Evolutionary conservation across 2,329 filamentous ascomycete genomes (phyloP), one percentile per base, ranked within the genome.

Genomic region (Xylogone sp.): DNA sequence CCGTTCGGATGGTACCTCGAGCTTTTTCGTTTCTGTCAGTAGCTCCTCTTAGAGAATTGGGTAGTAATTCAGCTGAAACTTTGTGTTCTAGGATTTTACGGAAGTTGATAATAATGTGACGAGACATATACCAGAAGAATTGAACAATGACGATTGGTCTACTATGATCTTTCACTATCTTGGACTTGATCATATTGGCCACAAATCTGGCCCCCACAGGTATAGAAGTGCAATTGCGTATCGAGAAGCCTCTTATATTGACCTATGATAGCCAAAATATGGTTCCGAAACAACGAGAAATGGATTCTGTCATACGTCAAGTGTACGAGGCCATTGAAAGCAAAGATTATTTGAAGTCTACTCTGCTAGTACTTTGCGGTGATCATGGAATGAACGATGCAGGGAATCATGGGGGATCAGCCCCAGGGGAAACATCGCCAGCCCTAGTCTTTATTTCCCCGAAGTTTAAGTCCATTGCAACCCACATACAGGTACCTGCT

Each of bases 341-440:
- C 3, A 72, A 88, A 51, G 66, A 78, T 1, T 87, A 96, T 67
- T 81, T 97, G 1, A 66, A 81, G 27, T 87, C 88, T 3, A 91
- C 93, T 0, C 73, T 99, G 2, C 79, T 99, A 44, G 84, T 99
- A 2, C 72, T 99, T 6, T 90, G 87, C 51, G 94, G 94, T 51
- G 95, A 99, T 62, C 94, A 99, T 66, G 94, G 94, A n/a, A 99
- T 99, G 94, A 99, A 97, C 61, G 93, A 97, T 61, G 94, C 90
- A 19, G 94, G 94, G 2, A 97, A 97, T 60, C 94, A 99, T 66
- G 94, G 94, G 24, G 94, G 93, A 39, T 97, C 93, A 9, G 92
- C 92, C 0, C 82, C 90, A 1, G 93, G 94, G 43, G 94, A 99
- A 73, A 97, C 94, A 1, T 97, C 93, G 1, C 87, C 94, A 0